Percentiles rank a stretch among this genome's conserved stretches.
Conservation (phyloP, 2,329 filamentous ascomycete species). For the Colletotrichum incanum region DNA sequence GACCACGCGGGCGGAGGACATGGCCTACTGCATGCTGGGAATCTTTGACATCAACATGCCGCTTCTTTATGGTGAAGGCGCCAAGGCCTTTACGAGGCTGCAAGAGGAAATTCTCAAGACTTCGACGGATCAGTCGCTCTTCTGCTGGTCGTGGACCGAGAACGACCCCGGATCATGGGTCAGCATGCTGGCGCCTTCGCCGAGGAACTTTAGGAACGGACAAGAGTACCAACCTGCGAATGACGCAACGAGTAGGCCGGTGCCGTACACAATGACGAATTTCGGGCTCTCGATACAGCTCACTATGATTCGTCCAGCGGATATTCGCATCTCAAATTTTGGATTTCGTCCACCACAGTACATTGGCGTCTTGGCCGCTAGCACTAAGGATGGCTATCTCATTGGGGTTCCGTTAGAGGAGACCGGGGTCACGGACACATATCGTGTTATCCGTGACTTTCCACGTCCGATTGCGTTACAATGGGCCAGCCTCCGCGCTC, state of each 20-base stretch:
- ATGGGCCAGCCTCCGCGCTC: not conserved
- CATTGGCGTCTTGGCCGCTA: slow-evolving; percentile 10
- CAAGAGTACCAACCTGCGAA: slow-evolving; percentile 15
- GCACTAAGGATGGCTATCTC: slow-evolving; percentile 1
- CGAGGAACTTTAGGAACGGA: slow-evolving; percentile 23
- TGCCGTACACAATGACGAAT: slow-evolving; percentile 39
- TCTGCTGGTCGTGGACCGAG: slow-evolving; percentile 41
- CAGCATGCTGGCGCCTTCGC: slow-evolving; percentile 39
- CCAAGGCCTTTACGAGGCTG: slow-evolving; percentile 46
- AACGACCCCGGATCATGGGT: slow-evolving; percentile 22
- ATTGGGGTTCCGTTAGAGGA: slow-evolving; percentile 26
- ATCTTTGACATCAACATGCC: slow-evolving; percentile 51
- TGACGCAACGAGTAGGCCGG: slow-evolving; percentile 20
- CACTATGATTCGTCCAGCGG: slow-evolving; percentile 6
- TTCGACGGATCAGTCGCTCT: slow-evolving; percentile 39
- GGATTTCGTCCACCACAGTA: slow-evolving; percentile 14
- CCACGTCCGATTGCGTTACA: slow-evolving; percentile 20
- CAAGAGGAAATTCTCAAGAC: slow-evolving; percentile 40
- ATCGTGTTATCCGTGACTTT: slow-evolving; percentile 21
- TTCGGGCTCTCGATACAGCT: slow-evolving; percentile 37
- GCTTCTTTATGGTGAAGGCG: slow-evolving; percentile 50
- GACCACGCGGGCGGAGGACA: slow-evolving; percentile 47
- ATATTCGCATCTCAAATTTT: not conserved
- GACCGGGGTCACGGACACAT: slow-evolving; percentile 1
- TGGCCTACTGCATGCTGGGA: slow-evolving; percentile 50